Evolutionary conservation across 2,329 filamentous ascomycete species (phyloP), one percentile per base, ranked within the genome.

Genomic region (Cercospora zeae-maydis): DNA sequence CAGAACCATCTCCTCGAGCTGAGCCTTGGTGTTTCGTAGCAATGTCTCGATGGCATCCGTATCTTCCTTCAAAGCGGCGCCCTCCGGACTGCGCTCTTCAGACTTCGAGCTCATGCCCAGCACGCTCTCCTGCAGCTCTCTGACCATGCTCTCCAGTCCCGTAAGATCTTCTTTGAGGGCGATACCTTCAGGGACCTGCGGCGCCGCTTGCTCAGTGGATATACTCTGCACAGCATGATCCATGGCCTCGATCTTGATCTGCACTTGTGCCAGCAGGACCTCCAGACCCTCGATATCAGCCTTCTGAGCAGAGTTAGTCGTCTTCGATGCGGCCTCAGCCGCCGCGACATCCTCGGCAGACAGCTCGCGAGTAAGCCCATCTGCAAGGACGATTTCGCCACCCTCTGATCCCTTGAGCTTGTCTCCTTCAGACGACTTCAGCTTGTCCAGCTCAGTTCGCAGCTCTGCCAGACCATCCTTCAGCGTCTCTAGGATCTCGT

Each of bases 1-100:
- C 27, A 85, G 75, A 4, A 76, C 85, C 55, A 96, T 84, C 63
- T 96, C 92, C 63, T 97, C 93, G 9, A 98, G 80, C 52, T 90
- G 90, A 4, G 88, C 87, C 75, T 97, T 97, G 33, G 92, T 93
- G 74, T 96, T 96, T 45, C 89, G 87, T 11, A 98, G 82, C 54
- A 98, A 87, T 0, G 90, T 96, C 76, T 97, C 93, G 63, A 98
- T 93, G 10, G 92, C 92, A 65, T 93, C 87, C 0, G 93, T 91
- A 70, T 98, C 93, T 68, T 96, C 92, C 73, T 91, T 91, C 33
- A 83, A 86, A 5, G 89, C 87, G 2, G 82, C 75, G 37, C 87
- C 86, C 53, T 83, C 81, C 1, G 73, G 70, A 27, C 68, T 63
- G 37, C 64, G 63, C 3, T 67, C 65, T 51, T 51, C 51, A 62